Percentiles rank a stretch among this genome's conserved stretches.
phyloP scores from a whole-genome alignment of 2,329 filamentous ascomycete species.

The Verticillium longisporum region DNA sequence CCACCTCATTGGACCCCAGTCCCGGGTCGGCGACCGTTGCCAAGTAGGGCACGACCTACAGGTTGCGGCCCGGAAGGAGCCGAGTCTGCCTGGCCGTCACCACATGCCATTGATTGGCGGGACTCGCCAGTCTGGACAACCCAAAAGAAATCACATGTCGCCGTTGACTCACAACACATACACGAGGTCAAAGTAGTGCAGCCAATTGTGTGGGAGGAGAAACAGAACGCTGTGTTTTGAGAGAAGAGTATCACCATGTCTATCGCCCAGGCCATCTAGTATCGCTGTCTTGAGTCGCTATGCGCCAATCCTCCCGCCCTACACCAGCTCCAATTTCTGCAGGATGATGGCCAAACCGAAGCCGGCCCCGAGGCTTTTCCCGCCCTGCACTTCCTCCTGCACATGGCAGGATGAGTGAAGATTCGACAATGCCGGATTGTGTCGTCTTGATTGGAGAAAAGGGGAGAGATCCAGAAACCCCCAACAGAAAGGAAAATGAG shows the following conservation, averaged over 20 bases:
- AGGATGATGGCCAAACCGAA: neutral
- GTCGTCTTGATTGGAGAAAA: neutral
- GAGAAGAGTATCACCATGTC: neutral
- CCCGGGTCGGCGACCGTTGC: neutral
- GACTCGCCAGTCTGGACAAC: neutral
- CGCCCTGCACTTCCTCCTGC: neutral
- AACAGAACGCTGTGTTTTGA: neutral
- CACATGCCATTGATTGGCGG: neutral
- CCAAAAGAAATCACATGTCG: neutral
- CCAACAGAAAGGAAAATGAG: neutral
- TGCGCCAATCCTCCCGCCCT: neutral
- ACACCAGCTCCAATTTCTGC: neutral
- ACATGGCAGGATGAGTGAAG: neutral
- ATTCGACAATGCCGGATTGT: neutral
- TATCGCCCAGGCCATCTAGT: neutral
- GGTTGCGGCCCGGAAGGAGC: neutral
- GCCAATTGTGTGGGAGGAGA: neutral
- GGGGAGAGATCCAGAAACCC: neutral
- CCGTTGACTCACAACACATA: neutral
- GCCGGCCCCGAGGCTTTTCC: neutral
- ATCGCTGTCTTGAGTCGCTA: neutral
- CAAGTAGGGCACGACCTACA: neutral
- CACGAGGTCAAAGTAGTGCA: neutral
- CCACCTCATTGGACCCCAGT: neutral
- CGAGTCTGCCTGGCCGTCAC: neutral